Evolutionary conservation across 1,284 basidiomycete species (phyloP), one percentile per base, ranked within the genome.

Genomic region (Taiwanofungus camphoratus): DNA sequence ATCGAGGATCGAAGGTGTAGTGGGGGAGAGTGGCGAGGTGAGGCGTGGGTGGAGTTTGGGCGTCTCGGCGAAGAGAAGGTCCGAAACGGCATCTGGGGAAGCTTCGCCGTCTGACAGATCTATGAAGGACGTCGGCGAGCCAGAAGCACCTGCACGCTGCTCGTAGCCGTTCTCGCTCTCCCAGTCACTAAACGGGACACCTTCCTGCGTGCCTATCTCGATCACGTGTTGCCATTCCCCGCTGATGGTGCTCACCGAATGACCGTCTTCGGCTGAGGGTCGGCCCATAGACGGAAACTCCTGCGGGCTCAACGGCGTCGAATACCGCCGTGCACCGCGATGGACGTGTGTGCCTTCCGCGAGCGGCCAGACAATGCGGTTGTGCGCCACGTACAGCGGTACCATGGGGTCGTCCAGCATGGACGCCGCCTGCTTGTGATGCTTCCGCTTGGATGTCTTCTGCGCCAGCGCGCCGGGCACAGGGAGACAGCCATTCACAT

Each of bases 81-180:
- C 56, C 22, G 60, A 56, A 30, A 52, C 35, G 20, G 51, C 53
- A 50, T 56, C 56, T 41, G 46, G 52, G 30, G 45, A 55, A 16
- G 52, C 58, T 43, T 77, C 76, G 36, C 80, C 80, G 48, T 84
- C 82, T 50, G 79, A 82, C 51, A 82, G 66, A 65, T 83, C 77
- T 40, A 82, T 80, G 64, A 82, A 83, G 22, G 82, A 83, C 45
- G 65, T 68, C 41, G 71, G 67, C 3, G 68, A 71, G 13, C 46
- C 50, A 24, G 55, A 46, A 3, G 42, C 22, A 16, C 13, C 24
- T 19, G 30, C 39, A 22, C 23, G 18, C 39, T 40, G n/a, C 33
- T 30, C 52, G 40, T 43, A 41, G 34, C 36, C 36, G 26, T 23
- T 12, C 32, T 48, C 39, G 35, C 52, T 48, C 21, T 42, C 46